Evolutionary conservation across 495 filamentous ascomycete species (phyloP).

Genomic region (Clavariopsis aquatica): DNA sequence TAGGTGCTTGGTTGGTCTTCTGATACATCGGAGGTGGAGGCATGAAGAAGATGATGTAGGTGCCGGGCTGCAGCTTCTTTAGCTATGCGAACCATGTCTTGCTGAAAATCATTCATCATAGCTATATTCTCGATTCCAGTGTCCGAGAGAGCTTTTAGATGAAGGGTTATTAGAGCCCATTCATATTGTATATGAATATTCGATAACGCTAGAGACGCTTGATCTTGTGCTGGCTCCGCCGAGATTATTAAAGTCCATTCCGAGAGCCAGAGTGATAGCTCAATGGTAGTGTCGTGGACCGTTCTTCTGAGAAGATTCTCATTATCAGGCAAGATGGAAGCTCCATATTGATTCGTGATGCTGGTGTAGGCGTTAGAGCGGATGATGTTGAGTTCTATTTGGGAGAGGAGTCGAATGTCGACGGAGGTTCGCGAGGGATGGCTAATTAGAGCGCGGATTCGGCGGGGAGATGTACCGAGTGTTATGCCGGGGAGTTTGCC

Average conservation of each 20-base stretch:
- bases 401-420: constrained; percentile 55
- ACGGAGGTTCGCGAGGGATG: constrained; percentile 50
- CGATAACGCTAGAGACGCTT: constrained; percentile 17
- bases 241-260: constrained; percentile 28
- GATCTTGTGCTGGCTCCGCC: background rate
- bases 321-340: constrained; percentile 46
- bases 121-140: constrained; percentile 37
- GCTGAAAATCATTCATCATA: constrained; percentile 52
- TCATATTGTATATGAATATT: constrained; percentile 37
- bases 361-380: constrained; percentile 29
- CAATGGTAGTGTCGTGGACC: constrained; percentile 14
- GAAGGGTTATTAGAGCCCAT: constrained; percentile 34
- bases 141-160: constrained; percentile 25
- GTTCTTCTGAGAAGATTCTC: constrained; percentile 42
- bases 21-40: constrained; percentile 31
- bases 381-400: constrained; percentile 52
- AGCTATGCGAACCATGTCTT: constrained; percentile 50
- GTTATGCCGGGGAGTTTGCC: constrained; percentile 53
- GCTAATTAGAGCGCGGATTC: constrained; percentile 50
- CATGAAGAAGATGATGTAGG: constrained; percentile 44
- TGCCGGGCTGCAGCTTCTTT: constrained; percentile 55
- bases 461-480: constrained; percentile 46
- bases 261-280: constrained; percentile 31
- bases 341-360: constrained; percentile 1
- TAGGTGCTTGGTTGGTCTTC: constrained; percentile 48